Base-by-base conservation (phyloP, 2,329 filamentous ascomycete genomes). In the Trichothecium roseum region DNA sequence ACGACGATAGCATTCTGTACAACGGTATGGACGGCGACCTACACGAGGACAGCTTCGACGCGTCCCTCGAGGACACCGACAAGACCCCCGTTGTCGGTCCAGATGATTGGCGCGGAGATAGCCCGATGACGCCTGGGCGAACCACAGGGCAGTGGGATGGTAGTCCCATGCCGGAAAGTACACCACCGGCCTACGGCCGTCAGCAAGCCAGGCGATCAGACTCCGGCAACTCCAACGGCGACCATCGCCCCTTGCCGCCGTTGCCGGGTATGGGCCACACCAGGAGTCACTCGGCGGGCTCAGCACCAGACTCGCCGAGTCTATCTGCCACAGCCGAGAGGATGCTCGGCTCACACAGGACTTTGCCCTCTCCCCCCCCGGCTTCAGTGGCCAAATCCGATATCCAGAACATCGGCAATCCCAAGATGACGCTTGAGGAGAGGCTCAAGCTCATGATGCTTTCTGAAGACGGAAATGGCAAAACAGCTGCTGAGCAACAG, bases 21-120 rank as follows among this genome's bases (percentile, higher is more conserved):
- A 86, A 95, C 52, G 51, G 56, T 59, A 69, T 43, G 53, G 51
- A 55, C 24, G 44, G 54, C 18, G 55, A 60, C 15, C 46, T 57
- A 18, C 61, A 64, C 39, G 84, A 89, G 29, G 89, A 95, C 52
- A 95, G 89, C 62, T 96, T 96, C 47, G 89, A 96, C 58, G 89
- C 85, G 12, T 94, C 87, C 6, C 71, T 96, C 2, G 89, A 96
- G 59, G 89, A 96, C 52, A 89, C 86, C 5, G 86, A 94, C 51
- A 96, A 96, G 67, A 96, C 91, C 1, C 91, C 91, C 0, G 91
- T 98, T 9, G 89, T 98, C n/a, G 75, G 93, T 16, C 91, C 91
- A 1, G 91, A 96, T 50, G 87, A 95, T 54, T 98, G 91, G 91
- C 78, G 84, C 43, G 84, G 88, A 63, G 62, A 84, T 62, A 54